Evolutionary conservation across 768 basidiomycete genomes (phyloP), one percentile per base, ranked within the genome.

Genomic region (Zangia roseola): DNA sequence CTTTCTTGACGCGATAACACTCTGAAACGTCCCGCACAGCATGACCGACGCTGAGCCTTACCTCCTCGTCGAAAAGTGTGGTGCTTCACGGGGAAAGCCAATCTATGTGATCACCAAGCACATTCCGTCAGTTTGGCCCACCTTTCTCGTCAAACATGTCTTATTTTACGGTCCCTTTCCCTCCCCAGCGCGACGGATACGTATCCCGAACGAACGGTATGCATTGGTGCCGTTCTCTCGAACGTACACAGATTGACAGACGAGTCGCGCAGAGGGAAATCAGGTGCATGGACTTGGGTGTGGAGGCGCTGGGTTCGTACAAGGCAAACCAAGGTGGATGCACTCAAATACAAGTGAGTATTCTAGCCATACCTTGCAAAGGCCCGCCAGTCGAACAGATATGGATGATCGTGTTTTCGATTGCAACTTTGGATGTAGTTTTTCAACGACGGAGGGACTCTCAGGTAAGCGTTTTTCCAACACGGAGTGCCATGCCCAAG

Each of bases 71-170:
- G 71, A 72, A 58, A 74, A 73, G 56, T 72, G 71, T 47, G 71
- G 71, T 10, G 68, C 73, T 30, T 67, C 67, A 25, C 65, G 72
- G n/a, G 71, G 73, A 39, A 69, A 64, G 43, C 71, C 71, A 42
- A 73, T 72, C 54, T 72, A 72, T 47, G 71, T 72, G 54, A 74
- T 72, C 59, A 72, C 71, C 17, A 73, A 72, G 56, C 55, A 72
- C 40, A 69, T 57, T 31, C 73, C 71, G 73, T 73, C 52, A 72
- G 71, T 73, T n/a, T 24, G 41, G 36, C 43, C 34, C 28, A 31
- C 31, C 31, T 37, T 39, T 17, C 43, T 45, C 35, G 43, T 55
- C 50, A 34, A 45, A 38, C 19, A n/a, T 50, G n/a, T 40, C 38
- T 23, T 10, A 36, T 58, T 55, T 68, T 50, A 63, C 59, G 45